Conservation (phyloP, 106 monocot genomes). For the Dioscorea zingiberensis region DNA sequence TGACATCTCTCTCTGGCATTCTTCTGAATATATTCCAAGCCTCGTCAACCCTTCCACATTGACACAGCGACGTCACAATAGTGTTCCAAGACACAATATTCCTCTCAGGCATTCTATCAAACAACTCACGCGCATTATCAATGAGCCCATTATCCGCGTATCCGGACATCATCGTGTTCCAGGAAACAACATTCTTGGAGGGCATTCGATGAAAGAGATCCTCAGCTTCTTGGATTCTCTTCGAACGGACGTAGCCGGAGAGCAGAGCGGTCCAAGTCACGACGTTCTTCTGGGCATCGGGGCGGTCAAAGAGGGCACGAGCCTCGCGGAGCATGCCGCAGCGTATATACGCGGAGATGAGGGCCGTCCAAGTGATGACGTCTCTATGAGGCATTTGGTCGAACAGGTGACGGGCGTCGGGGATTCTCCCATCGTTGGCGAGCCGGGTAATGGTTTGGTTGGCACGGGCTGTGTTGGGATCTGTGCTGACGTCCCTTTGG, state of each 20-base stretch:
- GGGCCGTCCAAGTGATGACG: slow-evolving; percentile 56
- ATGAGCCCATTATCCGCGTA: slow-evolving; percentile 19
- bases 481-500: slow-evolving; percentile 3
- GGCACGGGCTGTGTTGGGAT: slow-evolving; percentile 11
- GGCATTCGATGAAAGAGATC: slow-evolving; percentile 46
- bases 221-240: slow-evolving; percentile 33
- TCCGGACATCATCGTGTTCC: slow-evolving; percentile 49
- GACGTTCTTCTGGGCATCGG: slow-evolving; percentile 40
- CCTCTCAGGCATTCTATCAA: slow-evolving; percentile 35
- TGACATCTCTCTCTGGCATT: slow-evolving; percentile 43
- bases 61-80: slow-evolving; percentile 35
- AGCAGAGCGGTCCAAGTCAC: slow-evolving; percentile 74
- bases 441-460: slow-evolving; percentile 41
- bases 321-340: slow-evolving; percentile 39
- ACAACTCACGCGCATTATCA: slow-evolving; percentile 23
- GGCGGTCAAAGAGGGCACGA: slow-evolving; percentile 25
- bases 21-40: slow-evolving; percentile 22
- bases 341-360: slow-evolving; percentile 48
- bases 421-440: slow-evolving; percentile 22
- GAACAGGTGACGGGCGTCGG: slow-evolving; percentile 49
- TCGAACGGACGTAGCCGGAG: slow-evolving; percentile 34
- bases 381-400: slow-evolving; percentile 40
- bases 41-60: slow-evolving; percentile 17
- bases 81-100: slow-evolving; percentile 56
- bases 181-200: slow-evolving; percentile 47